These are phyloP conservation scores for Colletotrichum liriopes DNA, from an alignment of 2,329 filamentous ascomycete species.

Conservation along the genomic window DNA sequence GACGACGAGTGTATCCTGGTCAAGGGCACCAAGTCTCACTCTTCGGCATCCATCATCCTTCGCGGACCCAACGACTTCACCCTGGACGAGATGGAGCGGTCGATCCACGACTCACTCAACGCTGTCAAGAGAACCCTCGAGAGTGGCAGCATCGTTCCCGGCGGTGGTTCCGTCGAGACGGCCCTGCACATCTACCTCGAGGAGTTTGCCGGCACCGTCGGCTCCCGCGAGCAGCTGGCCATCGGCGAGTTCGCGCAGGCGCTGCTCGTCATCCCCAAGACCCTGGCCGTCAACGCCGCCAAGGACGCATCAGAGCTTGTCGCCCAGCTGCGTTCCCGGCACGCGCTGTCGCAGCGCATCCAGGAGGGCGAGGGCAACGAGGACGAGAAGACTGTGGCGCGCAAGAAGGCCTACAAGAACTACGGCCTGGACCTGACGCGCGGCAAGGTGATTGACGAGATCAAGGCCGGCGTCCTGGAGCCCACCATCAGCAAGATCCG, in stretches of 20 bases:
- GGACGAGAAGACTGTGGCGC: slow-evolving; percentile 90
- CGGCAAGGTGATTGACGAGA: slow-evolving; percentile 91
- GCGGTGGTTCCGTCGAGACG: slow-evolving; percentile 97
- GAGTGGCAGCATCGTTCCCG: slow-evolving; percentile 96
- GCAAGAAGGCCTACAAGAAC: slow-evolving; percentile 98
- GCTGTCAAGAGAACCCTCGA: slow-evolving; percentile 98
- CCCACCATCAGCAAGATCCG: slow-evolving; percentile 98
- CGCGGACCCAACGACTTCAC: slow-evolving; percentile 96
- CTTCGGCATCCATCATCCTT: slow-evolving; percentile 95
- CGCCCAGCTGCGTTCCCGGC: slow-evolving; percentile 93
- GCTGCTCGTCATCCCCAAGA: slow-evolving; percentile 95
- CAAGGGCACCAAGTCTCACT: slow-evolving; percentile 95
- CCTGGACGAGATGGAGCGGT: slow-evolving; percentile 99
- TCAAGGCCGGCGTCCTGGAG: slow-evolving; percentile 96
- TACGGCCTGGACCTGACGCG: slow-evolving; percentile 93
- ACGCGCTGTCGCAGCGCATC: slow-evolving; percentile 93
- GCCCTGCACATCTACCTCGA: slow-evolving; percentile 99
- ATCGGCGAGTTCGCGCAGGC: slow-evolving; percentile 98
- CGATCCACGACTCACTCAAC: slow-evolving; percentile 95
- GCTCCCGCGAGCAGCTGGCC: slow-evolving; percentile 95
- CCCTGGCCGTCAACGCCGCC: slow-evolving; percentile 94
- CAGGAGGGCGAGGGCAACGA: slow-evolving; percentile 87
- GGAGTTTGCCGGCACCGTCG: slow-evolving; percentile 97
- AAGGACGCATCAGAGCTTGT: slow-evolving; percentile 97
- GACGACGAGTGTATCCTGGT: slow-evolving; percentile 98